These are phyloP conservation scores for Carpinus viminea DNA, from an alignment of 306 rosid species.

Conservation along the genomic window DNA sequence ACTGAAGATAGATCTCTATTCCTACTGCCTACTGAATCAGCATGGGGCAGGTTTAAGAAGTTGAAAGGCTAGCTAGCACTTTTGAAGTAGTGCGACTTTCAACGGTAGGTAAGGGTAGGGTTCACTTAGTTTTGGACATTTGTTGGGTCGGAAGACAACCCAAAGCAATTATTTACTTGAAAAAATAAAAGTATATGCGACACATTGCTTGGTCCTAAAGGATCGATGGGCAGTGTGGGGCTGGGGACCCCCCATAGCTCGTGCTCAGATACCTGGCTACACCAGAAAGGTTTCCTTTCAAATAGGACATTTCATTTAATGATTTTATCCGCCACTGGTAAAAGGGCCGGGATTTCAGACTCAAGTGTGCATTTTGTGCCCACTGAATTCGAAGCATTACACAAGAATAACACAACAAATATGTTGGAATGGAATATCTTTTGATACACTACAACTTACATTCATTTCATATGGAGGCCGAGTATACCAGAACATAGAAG, in stretches of 20 bases:
- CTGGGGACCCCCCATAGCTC: not conserved
- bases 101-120: too few species aligned
- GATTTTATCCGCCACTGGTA: not conserved
- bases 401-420: not conserved
- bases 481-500: slow-evolving; percentile 20
- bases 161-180: not conserved
- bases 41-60: too few species aligned
- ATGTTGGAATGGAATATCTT: slow-evolving; percentile 21
- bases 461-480: slow-evolving; percentile 28
- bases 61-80: too few species aligned
- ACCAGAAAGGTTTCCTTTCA: not conserved
- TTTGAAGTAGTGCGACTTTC: too few species aligned
- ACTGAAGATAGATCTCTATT: too few species aligned
- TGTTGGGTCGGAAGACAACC: not conserved
- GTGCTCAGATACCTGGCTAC: not conserved
- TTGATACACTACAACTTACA: slow-evolving; percentile 23
- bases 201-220: slow-evolving; percentile 10
- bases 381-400: not conserved
- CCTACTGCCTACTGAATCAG: too few species aligned
- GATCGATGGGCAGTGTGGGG: not conserved
- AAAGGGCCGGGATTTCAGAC: not conserved
- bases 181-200: not conserved
- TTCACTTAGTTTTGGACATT: too few species aligned
- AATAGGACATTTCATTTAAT: not conserved
- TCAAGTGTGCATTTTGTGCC: not conserved